phyloP scores from a whole-genome alignment of 2,329 filamentous ascomycete genomes.

The Diplodia intermedia region DNA sequence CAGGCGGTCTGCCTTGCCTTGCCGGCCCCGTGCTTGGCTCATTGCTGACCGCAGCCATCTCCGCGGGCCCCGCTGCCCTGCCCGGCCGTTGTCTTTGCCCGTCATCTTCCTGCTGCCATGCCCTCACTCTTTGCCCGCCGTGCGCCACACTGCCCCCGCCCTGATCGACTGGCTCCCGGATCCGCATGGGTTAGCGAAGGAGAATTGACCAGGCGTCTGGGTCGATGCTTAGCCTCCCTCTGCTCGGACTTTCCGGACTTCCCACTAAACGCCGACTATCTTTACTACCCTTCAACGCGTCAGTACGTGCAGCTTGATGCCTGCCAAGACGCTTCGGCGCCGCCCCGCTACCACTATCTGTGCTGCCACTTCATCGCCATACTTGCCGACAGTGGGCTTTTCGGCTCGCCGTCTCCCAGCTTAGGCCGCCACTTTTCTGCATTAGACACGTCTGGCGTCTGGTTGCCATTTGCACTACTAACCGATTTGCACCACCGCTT shows the following conservation, averaged over 20 bases:
- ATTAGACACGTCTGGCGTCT: background rate
- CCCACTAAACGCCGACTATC: background rate
- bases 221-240: slow-evolving; percentile 14
- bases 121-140: background rate
- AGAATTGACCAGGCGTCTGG: slow-evolving; percentile 13
- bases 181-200: slow-evolving; percentile 18
- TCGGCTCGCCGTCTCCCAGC: background rate
- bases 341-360: background rate
- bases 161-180: slow-evolving; percentile 28
- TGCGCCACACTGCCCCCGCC: slow-evolving; percentile 9
- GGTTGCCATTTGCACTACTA: background rate
- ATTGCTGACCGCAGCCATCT: slow-evolving; percentile 1
- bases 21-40: background rate
- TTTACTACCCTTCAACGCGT: slow-evolving; percentile 2
- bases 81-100: background rate
- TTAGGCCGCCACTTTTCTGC: background rate
- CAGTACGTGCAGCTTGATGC: background rate
- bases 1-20: background rate
- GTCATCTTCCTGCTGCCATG: background rate
- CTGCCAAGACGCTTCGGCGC: background rate
- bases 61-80: background rate
- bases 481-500: background rate
- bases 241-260: background rate
- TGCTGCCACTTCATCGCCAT: background rate
- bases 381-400: background rate